phyloP scores from a whole-genome alignment of 106 monocot genomes.

The Dioscorea zingiberensis region DNA sequence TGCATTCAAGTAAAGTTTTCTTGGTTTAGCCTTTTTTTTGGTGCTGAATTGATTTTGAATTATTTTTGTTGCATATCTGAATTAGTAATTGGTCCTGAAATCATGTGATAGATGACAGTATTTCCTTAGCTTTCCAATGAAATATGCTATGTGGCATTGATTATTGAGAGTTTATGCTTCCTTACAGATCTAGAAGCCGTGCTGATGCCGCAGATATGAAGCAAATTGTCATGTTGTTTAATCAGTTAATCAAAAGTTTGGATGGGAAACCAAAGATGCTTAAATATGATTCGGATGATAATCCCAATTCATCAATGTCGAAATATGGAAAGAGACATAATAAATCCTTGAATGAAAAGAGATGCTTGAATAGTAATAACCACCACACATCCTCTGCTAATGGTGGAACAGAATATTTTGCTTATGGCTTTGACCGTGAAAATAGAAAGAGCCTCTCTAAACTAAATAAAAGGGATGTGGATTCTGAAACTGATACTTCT shows the following conservation, averaged over 20 bases:
- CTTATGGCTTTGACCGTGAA: slow-evolving; percentile 48
- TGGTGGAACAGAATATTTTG: slow-evolving; percentile 41
- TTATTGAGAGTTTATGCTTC: background rate
- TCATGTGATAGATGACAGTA: background rate
- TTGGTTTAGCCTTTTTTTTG: background rate
- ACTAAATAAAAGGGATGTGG: slow-evolving; percentile 53
- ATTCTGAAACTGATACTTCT: slow-evolving; percentile 89
- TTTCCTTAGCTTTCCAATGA: background rate
- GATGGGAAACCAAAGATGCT: slow-evolving; percentile 40
- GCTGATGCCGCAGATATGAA: slow-evolving; percentile 62
- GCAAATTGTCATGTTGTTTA: slow-evolving; percentile 58
- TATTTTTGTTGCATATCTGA: too few relatives aligned
- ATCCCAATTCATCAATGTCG: slow-evolving; percentile 31
- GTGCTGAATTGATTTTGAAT: too few relatives aligned
- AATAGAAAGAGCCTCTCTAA: slow-evolving; percentile 78
- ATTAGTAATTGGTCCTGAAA: too few relatives aligned
- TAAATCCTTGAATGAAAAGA: slow-evolving; percentile 45
- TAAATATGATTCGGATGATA: slow-evolving; percentile 41
- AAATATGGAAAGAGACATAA: slow-evolving; percentile 59
- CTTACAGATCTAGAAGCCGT: slow-evolving; percentile 49
- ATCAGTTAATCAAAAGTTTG: slow-evolving; percentile 66
- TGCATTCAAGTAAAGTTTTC: slow-evolving; percentile 62
- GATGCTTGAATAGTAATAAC: slow-evolving; percentile 17
- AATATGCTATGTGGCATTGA: background rate
- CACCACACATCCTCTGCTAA: slow-evolving; percentile 29